Conservation (phyloP, 2,329 filamentous ascomycete species). For the Diaporthe vaccinii region DNA sequence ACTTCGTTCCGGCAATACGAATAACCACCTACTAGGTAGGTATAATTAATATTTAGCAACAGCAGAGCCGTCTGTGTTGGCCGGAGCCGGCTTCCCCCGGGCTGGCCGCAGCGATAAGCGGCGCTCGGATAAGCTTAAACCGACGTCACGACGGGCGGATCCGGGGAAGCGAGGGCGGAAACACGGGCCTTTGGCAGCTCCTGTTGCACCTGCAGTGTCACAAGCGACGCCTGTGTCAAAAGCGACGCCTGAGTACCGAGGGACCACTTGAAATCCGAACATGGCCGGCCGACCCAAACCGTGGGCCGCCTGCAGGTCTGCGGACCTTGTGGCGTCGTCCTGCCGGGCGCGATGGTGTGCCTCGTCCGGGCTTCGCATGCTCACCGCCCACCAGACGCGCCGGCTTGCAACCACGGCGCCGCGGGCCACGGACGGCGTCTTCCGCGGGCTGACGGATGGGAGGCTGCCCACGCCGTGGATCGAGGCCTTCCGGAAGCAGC, state of each 20-base stretch:
- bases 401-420: conserved; percentile 45
- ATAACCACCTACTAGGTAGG: too few species aligned
- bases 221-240: not conserved
- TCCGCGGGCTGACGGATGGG: conserved; percentile 52
- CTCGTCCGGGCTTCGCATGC: not conserved
- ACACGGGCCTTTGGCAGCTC: not conserved
- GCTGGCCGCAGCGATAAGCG: not conserved
- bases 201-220: not conserved
- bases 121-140: conserved; percentile 21
- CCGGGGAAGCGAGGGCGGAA: not conserved
- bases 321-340: not conserved
- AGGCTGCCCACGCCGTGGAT: conserved; percentile 72
- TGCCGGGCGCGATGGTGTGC: not conserved
- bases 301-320: not conserved
- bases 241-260: not conserved
- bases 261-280: not conserved
- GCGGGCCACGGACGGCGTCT: conserved; percentile 53
- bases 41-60: not conserved
- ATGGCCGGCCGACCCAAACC: conserved; percentile 2
- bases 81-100: not conserved
- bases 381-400: conserved; percentile 36
- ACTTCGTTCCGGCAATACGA: not conserved
- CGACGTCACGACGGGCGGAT: conserved; percentile 1
- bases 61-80: not conserved
- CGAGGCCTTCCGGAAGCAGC: conserved; percentile 72